Evolutionary conservation across 208 protist genomes (phyloP), one percentile per base, ranked within the genome.

Genomic region (Acanthamoeba sp.): DNA sequence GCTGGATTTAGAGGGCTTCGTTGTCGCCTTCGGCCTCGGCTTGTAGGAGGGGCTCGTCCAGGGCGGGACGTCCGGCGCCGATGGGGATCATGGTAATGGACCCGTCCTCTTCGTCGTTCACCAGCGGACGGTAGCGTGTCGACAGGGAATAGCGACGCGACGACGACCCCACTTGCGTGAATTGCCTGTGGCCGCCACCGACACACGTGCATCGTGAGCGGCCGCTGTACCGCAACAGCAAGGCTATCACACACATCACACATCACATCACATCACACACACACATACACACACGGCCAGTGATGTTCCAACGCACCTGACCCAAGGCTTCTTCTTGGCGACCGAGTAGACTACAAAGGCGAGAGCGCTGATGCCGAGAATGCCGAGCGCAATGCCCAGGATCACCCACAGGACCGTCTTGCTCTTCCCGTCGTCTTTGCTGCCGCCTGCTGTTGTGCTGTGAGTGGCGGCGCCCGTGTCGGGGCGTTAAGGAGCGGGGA

Each of bases 381-480:
- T 36, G 66, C 66, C 34, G 18, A 76, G 18, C 5, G 66, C 66
- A 36, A 76, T 76, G 32, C 32, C 27, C 10, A 76, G 18, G 34
- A 76, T 76, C 12, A 76, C 66, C 66, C 66, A 76, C 66, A 76
- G 66, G 20, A n/a, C 66, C 12, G 66, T 76, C 66, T 40, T 76
- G 34, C 27, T 27, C n/a, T n/a, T 36, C 5, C 29, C 66, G 38
- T 40, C 66, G 34, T 36, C 32, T 7, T 12, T 18, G 10, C 29
- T 40, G n/a, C 29, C 29, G 7, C 34, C 66, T 7, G 10, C 66
- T n/a, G n/a, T 7, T 36, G 32, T 32, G 18, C 6, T 48, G 45
- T 10, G 45, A 14, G 45, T 48, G 6, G 45, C 10, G 45, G 6
- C 45, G 45, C 45, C 6, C 10, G 45, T 48, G 59, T 69, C 27